Percentiles rank a stretch among this genome's conserved stretches.
These are phyloP conservation scores for Xanthoparmelia taractica DNA, from an alignment of 495 filamentous ascomycete genomes.

Conservation along the genomic window DNA sequence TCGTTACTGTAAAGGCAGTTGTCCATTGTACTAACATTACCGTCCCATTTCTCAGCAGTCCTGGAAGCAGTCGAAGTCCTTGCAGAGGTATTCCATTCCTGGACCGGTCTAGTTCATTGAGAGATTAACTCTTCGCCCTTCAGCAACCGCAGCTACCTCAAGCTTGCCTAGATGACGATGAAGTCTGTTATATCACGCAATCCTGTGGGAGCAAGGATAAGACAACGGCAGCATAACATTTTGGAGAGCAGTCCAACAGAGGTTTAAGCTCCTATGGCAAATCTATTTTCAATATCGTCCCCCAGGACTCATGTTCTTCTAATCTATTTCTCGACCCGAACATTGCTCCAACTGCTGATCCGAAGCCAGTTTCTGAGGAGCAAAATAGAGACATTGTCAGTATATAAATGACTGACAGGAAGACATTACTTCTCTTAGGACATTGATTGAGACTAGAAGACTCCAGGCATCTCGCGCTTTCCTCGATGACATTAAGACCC, in stretches of 20 bases:
- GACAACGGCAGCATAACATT: not conserved
- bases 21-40: too few species aligned
- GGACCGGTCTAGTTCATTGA: not conserved
- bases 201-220: not conserved
- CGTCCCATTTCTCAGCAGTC: not conserved
- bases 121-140: not conserved
- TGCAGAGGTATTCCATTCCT: not conserved
- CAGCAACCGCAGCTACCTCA: slow-evolving; percentile 15
- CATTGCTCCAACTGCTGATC: not conserved
- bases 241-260: not conserved
- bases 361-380: not conserved
- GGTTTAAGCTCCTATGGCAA: not conserved
- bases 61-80: too few species aligned
- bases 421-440: not conserved
- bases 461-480: not conserved
- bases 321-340: not conserved
- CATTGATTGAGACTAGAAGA: not conserved
- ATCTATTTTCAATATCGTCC: too few species aligned
- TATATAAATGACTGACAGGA: slow-evolving; percentile 4
- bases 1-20: too few species aligned
- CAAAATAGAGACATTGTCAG: slow-evolving; percentile 10
- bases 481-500: not conserved
- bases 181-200: not conserved
- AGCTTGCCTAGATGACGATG: slow-evolving; percentile 15
- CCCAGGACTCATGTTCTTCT: too few species aligned